Evolutionary conservation across 495 filamentous ascomycete genomes (phyloP), one percentile per base, ranked within the genome.

Genomic region (Melanomma pulvis-pyrius): DNA sequence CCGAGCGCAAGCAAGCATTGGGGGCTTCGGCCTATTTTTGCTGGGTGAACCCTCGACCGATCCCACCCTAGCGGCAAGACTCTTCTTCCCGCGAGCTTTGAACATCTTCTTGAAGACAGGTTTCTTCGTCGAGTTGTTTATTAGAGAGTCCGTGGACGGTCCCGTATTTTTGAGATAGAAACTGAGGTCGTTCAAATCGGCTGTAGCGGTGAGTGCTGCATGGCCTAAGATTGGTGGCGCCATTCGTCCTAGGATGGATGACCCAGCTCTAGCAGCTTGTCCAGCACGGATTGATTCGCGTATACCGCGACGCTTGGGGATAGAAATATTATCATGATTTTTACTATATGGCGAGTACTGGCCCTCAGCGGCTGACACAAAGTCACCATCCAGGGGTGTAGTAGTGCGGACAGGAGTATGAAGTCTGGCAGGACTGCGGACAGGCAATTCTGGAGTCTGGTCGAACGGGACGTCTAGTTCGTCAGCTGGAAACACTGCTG

Each of bases 271-370:
- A 3, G 28, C 44, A 26, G 41, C 32, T 46, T 26, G 47, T 52
- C 50, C 60, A 6, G 29, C 4, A 5, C 30, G 39, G 19, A 44
- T 6, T 17, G 17, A 9, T 52, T 2, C 48, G n/a, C 1, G 49
- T n/a, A 21, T 22, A 15, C 39, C 13, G 17, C 17, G 39, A 3
- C 4, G 39, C 28, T 53, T 28, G 21, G 50, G 9, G 22, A 57
- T 48, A 26, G 19, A 13, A 17, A 3, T 11, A 5, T 17, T 19
- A 29, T 24, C 17, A 19, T 22, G 25, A 5, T 46, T 58, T 2
- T 34, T 57, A 13, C 54, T 48, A 48, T 64, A 69, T 3, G 66
- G 66, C 13, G 61, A 70, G 50, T 70, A 70, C 29, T 57, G 24
- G 19, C 67, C 67, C 22, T 32, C 13, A 11, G 58, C 56, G 1